These are phyloP conservation scores for Lactarius psammicola DNA, from an alignment of 768 basidiomycete genomes.

Conservation along the genomic window DNA sequence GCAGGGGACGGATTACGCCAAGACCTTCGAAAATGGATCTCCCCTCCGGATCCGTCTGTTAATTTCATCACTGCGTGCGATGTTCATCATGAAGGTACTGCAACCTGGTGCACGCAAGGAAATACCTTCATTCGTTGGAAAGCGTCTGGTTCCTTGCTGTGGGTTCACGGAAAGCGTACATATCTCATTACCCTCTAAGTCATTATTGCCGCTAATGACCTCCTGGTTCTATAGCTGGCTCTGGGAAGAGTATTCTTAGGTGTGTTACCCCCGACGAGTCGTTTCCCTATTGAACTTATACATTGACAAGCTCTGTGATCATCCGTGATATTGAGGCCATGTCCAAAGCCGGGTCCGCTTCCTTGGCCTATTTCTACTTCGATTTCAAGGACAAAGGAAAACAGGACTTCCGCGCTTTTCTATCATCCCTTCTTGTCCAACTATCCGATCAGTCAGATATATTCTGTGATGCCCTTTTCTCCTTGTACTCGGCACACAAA, in stretches of 20 bases:
- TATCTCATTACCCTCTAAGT: background rate
- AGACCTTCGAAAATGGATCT: too few species aligned
- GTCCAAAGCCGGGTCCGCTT: background rate
- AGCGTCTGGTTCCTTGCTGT: background rate
- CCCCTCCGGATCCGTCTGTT: too few species aligned
- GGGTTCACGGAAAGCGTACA: constrained; percentile 3
- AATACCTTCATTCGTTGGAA: background rate
- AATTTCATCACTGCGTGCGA: too few species aligned
- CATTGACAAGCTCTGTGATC: background rate
- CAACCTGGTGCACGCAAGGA: background rate
- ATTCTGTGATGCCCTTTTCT: too few species aligned
- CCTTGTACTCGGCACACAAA: too few species aligned
- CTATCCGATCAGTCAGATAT: constrained; percentile 3
- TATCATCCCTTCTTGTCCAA: constrained; percentile 6
- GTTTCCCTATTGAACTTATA: background rate
- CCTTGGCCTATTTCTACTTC: too few species aligned
- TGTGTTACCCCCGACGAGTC: background rate
- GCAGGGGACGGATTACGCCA: too few species aligned
- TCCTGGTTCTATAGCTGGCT: background rate
- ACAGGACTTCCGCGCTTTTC: background rate
- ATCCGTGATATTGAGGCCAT: background rate
- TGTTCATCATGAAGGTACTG: too few species aligned
- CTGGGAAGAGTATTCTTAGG: constrained; percentile 14
- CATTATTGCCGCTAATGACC: background rate
- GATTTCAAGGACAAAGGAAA: background rate